Evolutionary conservation across 768 basidiomycete species (phyloP).

Genomic region (Lactarius quietus): DNA sequence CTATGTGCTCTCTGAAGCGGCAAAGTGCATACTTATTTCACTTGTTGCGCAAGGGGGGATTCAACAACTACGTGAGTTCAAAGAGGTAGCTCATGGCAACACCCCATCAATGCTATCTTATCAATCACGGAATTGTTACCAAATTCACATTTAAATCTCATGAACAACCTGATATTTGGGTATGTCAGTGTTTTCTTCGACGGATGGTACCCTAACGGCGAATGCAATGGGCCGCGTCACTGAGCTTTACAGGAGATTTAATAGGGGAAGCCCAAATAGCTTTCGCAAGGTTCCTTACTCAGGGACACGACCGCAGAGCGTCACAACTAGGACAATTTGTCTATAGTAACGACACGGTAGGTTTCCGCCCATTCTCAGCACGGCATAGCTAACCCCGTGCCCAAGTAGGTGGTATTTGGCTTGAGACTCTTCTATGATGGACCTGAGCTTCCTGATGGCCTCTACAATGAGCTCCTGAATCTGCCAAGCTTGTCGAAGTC

Average conservation of each 20-base stretch:
- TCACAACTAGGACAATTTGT: neutral
- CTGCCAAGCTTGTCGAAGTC: neutral
- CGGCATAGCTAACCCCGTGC: neutral
- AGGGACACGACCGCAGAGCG: slow-evolving; percentile 2
- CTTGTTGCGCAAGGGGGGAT: slow-evolving; percentile 2
- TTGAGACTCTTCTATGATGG: slow-evolving; percentile 8
- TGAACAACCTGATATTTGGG: slow-evolving; percentile 19
- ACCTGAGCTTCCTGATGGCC: slow-evolving; percentile 3
- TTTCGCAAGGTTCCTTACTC: neutral
- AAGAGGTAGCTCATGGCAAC: too few relatives aligned
- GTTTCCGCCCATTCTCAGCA: neutral
- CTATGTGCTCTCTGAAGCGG: neutral
- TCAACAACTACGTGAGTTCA: slow-evolving; percentile 18
- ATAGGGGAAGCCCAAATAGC: neutral
- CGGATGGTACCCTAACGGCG: neutral
- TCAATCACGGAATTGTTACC: slow-evolving; percentile 18
- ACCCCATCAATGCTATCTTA: neutral
- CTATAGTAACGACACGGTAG: slow-evolving; percentile 1
- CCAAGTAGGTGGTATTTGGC: neutral
- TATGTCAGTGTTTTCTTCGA: neutral
- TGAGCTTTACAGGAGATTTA: slow-evolving; percentile 3
- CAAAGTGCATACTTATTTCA: neutral
- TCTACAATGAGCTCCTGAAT: slow-evolving; percentile 10
- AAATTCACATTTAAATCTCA: slow-evolving; percentile 17
- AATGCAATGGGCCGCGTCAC: neutral